These are phyloP conservation scores for Trypanosomatidae sp. DNA, from an alignment of 208 protist species.

Conservation along the genomic window DNA sequence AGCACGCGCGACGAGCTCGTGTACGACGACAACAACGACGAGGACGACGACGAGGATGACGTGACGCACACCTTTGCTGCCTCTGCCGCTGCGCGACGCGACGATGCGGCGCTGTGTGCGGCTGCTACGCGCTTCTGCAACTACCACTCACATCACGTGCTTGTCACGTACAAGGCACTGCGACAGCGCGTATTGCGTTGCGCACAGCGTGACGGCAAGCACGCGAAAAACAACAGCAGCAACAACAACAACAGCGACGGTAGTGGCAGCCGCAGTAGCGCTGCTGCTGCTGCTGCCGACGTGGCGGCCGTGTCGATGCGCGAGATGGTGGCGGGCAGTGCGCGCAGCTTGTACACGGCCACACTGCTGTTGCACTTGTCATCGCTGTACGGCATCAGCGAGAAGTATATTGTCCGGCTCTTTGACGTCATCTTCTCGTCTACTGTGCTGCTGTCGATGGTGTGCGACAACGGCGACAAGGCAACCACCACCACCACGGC, in stretches of 20 bases:
- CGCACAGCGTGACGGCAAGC: background rate
- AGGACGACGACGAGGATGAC: background rate
- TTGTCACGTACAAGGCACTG: slow-evolving; percentile 19
- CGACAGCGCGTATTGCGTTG: too few relatives aligned
- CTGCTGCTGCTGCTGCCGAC: background rate
- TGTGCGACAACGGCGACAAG: slow-evolving; percentile 4
- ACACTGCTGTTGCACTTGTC: slow-evolving; percentile 55
- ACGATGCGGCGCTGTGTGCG: background rate
- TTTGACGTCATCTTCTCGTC: slow-evolving; percentile 34
- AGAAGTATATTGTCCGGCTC: slow-evolving; percentile 52
- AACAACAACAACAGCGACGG: background rate
- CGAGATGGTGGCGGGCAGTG: slow-evolving; percentile 5
- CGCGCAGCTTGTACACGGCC: slow-evolving; percentile 21
- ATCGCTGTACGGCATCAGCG: slow-evolving; percentile 32
- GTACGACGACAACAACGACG: background rate
- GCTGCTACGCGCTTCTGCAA: slow-evolving; percentile 22
- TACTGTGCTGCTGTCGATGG: slow-evolving; percentile 48
- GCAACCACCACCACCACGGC: background rate
- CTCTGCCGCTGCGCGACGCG: background rate
- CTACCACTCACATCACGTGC: slow-evolving; percentile 66
- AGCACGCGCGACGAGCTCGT: background rate
- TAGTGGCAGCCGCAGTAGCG: background rate
- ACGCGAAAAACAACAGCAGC: background rate
- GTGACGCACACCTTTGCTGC: background rate
- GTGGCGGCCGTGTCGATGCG: background rate